Evolutionary conservation across 129 eudicot genomes (phyloP), one percentile per base, ranked within the genome.

Genomic region (Saussurea involucrata): DNA sequence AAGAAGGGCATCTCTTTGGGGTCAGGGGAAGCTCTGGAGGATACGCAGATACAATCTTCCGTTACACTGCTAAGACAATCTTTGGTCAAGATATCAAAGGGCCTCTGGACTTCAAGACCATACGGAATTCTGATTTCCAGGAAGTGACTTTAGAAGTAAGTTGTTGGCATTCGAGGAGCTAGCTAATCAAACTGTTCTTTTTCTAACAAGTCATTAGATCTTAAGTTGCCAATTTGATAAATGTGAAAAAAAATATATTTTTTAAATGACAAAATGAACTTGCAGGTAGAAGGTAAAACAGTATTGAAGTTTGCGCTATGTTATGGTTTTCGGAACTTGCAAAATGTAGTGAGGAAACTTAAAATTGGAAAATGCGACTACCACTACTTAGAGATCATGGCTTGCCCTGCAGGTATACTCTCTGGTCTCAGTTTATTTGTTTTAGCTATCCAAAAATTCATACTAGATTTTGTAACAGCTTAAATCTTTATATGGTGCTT

Each of bases 251-350:
- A 40, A 40, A 8, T 34, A 78, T 17, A 6, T 3, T 17, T 22
- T 27, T 27, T 40, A 12, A 37, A 60, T 40, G 31, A 29, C 0
- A 44, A 61, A 75, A 37, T 76, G n/a, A 24, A 66, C 67, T 57
- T 82, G 85, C 95, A 95, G 99, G 85, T 90, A 57, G 90, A 92
- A 18, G 97, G 91, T 72, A 75, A 90, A 85, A 79, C 73, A 27
- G 96, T 95, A 34, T 81, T 95, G 92, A 95, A 89, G 88, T 92
- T 95, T 81, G 97, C 95, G 3, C 84, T 86, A 20, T 95, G 99
- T 87, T 95, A 92, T 80, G 99, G 99, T 27, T 95, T 95, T 61
- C 87, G 99, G 64, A 95, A 95, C 85, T 83, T 95, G 86, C 94
- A 93, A 46, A 95, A 88, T 76, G 85, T 95, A 58, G 96, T 92